Conservation (phyloP, 768 basidiomycete species). For the Boletus vinaceobasis region DNA sequence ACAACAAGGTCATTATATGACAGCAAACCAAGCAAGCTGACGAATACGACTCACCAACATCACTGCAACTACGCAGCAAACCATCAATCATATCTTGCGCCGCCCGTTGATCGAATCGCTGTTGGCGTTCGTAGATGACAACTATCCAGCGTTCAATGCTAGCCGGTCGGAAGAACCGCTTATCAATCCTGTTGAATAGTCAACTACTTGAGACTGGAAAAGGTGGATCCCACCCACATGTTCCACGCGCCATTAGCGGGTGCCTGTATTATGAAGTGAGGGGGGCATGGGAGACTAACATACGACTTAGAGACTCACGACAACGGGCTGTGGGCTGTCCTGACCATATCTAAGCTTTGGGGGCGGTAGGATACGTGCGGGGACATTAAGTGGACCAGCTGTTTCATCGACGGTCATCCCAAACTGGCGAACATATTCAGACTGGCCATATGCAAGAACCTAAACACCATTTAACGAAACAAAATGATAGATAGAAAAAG, state of each 20-base stretch:
- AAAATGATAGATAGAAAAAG: background rate
- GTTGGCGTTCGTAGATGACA: conserved; percentile 60
- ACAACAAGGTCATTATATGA: background rate
- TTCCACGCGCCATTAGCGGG: conserved; percentile 77
- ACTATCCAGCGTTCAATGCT: conserved; percentile 58
- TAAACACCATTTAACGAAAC: conserved; percentile 18
- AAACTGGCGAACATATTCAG: conserved; percentile 71
- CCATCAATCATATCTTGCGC: conserved; percentile 55
- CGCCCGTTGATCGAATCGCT: conserved; percentile 49
- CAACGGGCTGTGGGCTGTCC: conserved; percentile 51
- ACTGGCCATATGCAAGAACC: conserved; percentile 68
- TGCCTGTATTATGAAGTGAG: conserved; percentile 33
- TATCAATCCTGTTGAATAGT: conserved; percentile 54
- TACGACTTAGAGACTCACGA: conserved; percentile 39
- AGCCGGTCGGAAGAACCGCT: conserved; percentile 59
- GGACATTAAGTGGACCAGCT: conserved; percentile 50
- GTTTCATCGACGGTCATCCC: conserved; percentile 59
- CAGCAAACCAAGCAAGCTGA: background rate
- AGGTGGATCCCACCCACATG: conserved; percentile 43
- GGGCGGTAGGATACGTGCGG: conserved; percentile 60
- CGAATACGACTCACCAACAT: conserved; percentile 52
- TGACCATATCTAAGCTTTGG: conserved; percentile 66
- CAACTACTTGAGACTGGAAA: background rate
- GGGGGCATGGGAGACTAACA: background rate
- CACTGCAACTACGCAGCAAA: conserved; percentile 44